phyloP scores from a whole-genome alignment of 306 rosid species.

The Quercus cerris region DNA sequence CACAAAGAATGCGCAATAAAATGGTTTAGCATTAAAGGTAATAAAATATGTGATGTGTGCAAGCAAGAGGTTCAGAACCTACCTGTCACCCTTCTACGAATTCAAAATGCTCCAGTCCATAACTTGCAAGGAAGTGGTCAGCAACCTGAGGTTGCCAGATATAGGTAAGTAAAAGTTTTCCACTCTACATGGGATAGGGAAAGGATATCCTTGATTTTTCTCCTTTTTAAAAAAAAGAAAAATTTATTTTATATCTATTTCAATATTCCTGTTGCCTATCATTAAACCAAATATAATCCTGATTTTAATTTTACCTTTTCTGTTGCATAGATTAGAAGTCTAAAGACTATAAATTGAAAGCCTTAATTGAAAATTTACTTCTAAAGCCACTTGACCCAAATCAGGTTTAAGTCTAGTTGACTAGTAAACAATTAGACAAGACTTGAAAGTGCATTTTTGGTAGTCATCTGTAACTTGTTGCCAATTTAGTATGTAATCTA shows the following conservation, averaged over 20 bases:
- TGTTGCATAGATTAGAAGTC: not conserved
- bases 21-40: conserved; percentile 91
- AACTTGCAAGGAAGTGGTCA: conserved; percentile 34
- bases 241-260: not conserved
- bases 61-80: conserved; percentile 75
- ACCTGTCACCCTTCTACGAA: conserved; percentile 63
- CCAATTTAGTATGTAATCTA: conserved; percentile 1
- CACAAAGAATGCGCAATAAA: conserved; percentile 75
- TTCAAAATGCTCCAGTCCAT: conserved; percentile 30
- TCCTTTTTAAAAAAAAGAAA: not conserved
- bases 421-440: not conserved
- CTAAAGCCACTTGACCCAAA: not conserved
- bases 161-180: conserved; percentile 52
- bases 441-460: not conserved
- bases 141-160: conserved; percentile 34
- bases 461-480: not conserved
- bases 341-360: not conserved
- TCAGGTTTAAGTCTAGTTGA: not conserved
- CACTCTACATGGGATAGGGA: not conserved
- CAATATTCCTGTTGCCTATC: not conserved
- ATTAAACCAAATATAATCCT: not conserved
- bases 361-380: not conserved
- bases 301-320: not conserved
- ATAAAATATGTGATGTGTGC: conserved; percentile 83
- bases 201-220: not conserved